These are phyloP conservation scores for Verticillium dahliae DNA, from an alignment of 2,329 filamentous ascomycete genomes.

Conservation along the genomic window DNA sequence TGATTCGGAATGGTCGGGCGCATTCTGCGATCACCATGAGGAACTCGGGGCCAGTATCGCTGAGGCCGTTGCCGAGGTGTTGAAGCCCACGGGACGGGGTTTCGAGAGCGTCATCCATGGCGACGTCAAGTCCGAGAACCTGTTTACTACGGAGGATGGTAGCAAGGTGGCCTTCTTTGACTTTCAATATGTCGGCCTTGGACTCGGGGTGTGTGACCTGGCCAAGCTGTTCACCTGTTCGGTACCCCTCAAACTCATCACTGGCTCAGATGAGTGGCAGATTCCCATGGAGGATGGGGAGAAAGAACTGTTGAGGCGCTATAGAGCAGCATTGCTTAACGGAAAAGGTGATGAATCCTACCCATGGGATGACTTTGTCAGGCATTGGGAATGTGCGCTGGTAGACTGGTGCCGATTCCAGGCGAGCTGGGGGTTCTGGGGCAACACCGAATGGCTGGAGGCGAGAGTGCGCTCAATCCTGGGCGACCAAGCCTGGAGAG, in stretches of 20 bases:
- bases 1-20: constrained; percentile 47
- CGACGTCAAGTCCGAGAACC: constrained; percentile 64
- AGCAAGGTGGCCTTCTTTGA: constrained; percentile 57
- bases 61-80: constrained; percentile 44
- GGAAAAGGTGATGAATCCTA: constrained; percentile 29
- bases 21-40: constrained; percentile 32
- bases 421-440: constrained; percentile 56
- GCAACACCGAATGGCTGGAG: constrained; percentile 52
- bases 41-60: constrained; percentile 31
- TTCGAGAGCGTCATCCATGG: constrained; percentile 58
- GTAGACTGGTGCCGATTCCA: constrained; percentile 62
- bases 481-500: constrained; percentile 33
- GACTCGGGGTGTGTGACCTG: constrained; percentile 58
- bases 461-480: constrained; percentile 45
- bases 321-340: constrained; percentile 31
- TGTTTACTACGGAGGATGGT: constrained; percentile 48
- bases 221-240: constrained; percentile 64
- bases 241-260: constrained; percentile 48
- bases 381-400: constrained; percentile 61
- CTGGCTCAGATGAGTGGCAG: constrained; percentile 20
- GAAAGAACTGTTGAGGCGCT: constrained; percentile 40
- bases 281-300: constrained; percentile 47
- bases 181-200: constrained; percentile 62
- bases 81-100: constrained; percentile 36
- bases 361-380: constrained; percentile 43